These are phyloP conservation scores for Cajanus cajan DNA, from an alignment of 306 rosid species.

Conservation along the genomic window DNA sequence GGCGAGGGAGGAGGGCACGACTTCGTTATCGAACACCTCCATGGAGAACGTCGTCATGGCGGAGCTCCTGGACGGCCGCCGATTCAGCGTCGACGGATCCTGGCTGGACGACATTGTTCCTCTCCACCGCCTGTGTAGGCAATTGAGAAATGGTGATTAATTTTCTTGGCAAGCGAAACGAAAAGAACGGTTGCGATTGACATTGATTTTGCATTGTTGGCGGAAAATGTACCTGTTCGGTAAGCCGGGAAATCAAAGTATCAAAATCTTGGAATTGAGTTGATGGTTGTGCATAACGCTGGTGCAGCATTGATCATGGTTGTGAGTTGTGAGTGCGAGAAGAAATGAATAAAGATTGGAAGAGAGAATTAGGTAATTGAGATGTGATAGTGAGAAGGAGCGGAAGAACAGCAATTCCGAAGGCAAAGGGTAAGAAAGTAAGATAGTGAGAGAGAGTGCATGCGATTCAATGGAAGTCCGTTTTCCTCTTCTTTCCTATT, in stretches of 20 bases:
- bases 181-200: not conserved
- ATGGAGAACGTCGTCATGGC: constrained; percentile 69
- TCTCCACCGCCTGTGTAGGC: constrained; percentile 5
- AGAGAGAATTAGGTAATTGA: not conserved
- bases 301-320: not conserved
- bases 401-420: constrained; percentile 40
- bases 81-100: constrained; percentile 45
- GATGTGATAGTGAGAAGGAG: not conserved
- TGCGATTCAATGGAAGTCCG: constrained; percentile 31
- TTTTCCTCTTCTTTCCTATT: constrained; percentile 7
- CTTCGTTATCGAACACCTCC: constrained; percentile 93
- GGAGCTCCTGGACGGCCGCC: constrained; percentile 79
- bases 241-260: not conserved
- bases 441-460: not conserved
- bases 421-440: not conserved
- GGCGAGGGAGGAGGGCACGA: constrained; percentile 88
- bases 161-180: not conserved
- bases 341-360: constrained; percentile 3
- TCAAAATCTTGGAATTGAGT: not conserved
- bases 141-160: not conserved
- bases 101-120: constrained; percentile 54
- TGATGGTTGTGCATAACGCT: not conserved
- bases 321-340: not conserved
- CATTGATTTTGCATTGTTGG: too few relatives aligned
- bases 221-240: constrained; percentile 8